phyloP scores from a whole-genome alignment of 139 green algal genomes.

The Astrephomene gubernaculifera region DNA sequence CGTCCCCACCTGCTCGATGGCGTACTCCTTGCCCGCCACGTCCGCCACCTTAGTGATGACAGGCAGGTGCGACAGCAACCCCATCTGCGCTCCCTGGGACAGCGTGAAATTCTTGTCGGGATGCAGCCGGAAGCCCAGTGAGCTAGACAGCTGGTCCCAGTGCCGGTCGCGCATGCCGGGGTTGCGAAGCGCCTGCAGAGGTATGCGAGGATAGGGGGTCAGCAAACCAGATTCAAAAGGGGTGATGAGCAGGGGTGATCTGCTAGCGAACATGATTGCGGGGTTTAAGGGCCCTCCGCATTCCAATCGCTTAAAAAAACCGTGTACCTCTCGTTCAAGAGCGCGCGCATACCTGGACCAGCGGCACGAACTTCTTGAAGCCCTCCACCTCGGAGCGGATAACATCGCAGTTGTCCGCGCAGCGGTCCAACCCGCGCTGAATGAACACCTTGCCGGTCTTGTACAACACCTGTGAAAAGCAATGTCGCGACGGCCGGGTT shows the following conservation, averaged over 20 bases:
- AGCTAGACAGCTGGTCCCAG: conserved; percentile 71
- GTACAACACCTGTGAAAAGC: conserved; percentile 66
- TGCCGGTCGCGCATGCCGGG: conserved; percentile 84
- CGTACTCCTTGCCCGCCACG: conserved; percentile 83
- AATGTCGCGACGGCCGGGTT: too few species aligned
- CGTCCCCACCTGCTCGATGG: conserved; percentile 73
- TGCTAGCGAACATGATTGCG: too few species aligned
- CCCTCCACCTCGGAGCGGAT: conserved; percentile 74
- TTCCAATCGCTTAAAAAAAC: background rate
- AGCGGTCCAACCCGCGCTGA: conserved; percentile 59
- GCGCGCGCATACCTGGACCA: conserved; percentile 71
- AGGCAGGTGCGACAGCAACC: conserved; percentile 70
- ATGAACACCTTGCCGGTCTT: conserved; percentile 70
- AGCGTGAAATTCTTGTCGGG: conserved; percentile 61
- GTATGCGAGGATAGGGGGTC: too few species aligned
- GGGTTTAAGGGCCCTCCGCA: background rate
- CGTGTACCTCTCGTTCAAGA: too few species aligned
- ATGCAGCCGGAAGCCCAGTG: conserved; percentile 64
- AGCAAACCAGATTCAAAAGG: too few species aligned
- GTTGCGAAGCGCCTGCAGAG: conserved; percentile 69
- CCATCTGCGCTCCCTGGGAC: conserved; percentile 64
- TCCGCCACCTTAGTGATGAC: conserved; percentile 75
- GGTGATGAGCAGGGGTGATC: too few species aligned
- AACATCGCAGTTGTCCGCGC: conserved; percentile 71
- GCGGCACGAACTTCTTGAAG: conserved; percentile 81